phyloP scores from a whole-genome alignment of 345 rosid species.

The Populus tremula region DNA sequence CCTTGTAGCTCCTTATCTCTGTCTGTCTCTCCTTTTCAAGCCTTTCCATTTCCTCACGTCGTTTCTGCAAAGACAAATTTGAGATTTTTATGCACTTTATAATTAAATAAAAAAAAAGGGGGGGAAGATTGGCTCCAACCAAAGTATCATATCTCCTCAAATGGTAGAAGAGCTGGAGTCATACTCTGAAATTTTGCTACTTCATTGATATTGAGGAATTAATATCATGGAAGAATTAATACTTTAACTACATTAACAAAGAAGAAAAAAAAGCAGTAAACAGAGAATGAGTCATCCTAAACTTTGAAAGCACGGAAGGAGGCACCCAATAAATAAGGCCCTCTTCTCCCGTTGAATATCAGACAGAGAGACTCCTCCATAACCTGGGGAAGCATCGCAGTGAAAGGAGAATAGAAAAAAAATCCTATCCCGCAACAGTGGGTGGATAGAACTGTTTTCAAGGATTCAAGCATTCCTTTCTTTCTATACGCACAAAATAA shows the following conservation, averaged over 20 bases:
- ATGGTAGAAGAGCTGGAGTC: neutral
- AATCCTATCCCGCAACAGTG: neutral
- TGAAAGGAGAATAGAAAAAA: neutral
- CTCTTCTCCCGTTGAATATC: too few relatives aligned
- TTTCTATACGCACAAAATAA: neutral
- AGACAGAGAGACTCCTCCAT: neutral
- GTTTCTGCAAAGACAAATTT: slow-evolving; percentile 52
- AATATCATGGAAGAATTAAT: neutral
- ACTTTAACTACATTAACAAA: neutral
- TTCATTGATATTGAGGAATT: neutral
- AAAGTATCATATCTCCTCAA: neutral
- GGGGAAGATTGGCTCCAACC: neutral
- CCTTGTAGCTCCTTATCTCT: slow-evolving; percentile 93
- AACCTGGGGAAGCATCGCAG: neutral
- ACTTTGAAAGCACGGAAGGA: neutral
- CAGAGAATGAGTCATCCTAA: neutral
- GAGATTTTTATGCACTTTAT: neutral
- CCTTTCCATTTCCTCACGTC: slow-evolving; percentile 83
- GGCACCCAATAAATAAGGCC: neutral
- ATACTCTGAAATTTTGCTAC: neutral
- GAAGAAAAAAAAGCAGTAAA: neutral
- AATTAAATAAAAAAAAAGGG: neutral
- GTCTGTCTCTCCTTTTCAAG: slow-evolving; percentile 91
- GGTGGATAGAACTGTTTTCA: neutral
- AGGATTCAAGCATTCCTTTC: neutral